These are phyloP conservation scores for Dactylella cylindrospora DNA, from an alignment of 2,329 filamentous ascomycete species.

Conservation along the genomic window DNA sequence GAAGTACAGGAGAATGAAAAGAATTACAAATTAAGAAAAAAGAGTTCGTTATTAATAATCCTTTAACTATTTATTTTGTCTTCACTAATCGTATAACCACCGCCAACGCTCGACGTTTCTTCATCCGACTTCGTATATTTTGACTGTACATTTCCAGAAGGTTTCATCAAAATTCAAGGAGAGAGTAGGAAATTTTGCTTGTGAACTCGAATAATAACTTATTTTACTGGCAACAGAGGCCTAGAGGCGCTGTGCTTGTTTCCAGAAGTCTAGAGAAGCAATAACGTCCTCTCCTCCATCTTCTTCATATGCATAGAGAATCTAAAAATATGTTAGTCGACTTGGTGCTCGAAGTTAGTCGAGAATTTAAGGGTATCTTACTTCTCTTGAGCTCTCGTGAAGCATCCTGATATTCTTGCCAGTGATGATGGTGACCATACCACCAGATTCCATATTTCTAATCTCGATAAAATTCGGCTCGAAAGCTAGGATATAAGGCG, in stretches of 20 bases:
- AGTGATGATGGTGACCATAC: conserved; percentile 88
- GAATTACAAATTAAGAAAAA: too few species aligned
- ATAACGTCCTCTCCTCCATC: conserved; percentile 81
- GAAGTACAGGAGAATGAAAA: too few species aligned
- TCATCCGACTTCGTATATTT: too few species aligned
- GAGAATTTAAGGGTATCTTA: conserved; percentile 55
- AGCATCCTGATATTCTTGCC: conserved; percentile 97
- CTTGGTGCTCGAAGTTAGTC: background rate
- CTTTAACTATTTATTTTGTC: too few species aligned
- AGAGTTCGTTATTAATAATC: too few species aligned
- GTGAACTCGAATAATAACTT: too few species aligned
- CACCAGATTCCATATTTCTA: conserved; percentile 88
- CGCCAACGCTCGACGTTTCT: too few species aligned
- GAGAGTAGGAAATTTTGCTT: too few species aligned
- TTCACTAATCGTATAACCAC: too few species aligned
- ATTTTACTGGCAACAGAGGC: conserved; percentile 11
- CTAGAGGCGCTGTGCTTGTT: conserved; percentile 54
- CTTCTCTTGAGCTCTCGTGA: conserved; percentile 95
- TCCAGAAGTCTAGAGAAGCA: conserved; percentile 96
- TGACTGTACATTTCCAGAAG: too few species aligned
- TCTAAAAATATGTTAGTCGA: conserved; percentile 59
- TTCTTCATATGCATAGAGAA: conserved; percentile 96
- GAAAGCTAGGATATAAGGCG: conserved; percentile 95
- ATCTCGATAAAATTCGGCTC: conserved; percentile 98
- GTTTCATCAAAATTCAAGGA: too few species aligned